Conservation (phyloP, 768 basidiomycete species). For the Sarcodon sp. region DNA sequence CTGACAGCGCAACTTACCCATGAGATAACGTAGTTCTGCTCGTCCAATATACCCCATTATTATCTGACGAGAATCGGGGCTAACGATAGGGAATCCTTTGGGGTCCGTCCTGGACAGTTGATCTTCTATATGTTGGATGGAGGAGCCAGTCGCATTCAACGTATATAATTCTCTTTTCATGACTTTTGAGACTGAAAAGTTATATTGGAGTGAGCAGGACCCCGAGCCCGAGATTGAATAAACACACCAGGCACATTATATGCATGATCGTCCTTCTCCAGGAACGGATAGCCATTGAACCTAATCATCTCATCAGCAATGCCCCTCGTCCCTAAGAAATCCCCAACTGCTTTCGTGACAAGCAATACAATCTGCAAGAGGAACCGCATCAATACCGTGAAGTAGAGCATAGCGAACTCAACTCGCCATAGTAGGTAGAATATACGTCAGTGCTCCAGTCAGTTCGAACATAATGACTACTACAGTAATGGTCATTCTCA, state of each 20-base stretch:
- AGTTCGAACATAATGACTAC: constrained; percentile 96
- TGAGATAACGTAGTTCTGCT: constrained; percentile 72
- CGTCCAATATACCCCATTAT: constrained; percentile 85
- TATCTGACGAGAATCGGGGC: constrained; percentile 40
- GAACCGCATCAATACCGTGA: constrained; percentile 2
- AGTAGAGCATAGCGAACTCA: neutral
- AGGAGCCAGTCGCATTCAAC: constrained; percentile 64
- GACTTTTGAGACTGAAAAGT: constrained; percentile 61
- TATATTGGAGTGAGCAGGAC: neutral
- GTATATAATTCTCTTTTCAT: constrained; percentile 78
- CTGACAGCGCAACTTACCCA: constrained; percentile 40
- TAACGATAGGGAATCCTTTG: constrained; percentile 87
- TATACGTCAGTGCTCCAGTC: constrained; percentile 87
- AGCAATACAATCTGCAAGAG: constrained; percentile 78
- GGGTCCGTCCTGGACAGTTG: constrained; percentile 61
- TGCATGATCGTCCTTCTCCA: constrained; percentile 91
- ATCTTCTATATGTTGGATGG: constrained; percentile 70
- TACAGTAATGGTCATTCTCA: constrained; percentile 70
- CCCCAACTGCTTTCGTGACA: constrained; percentile 95
- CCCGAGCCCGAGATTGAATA: neutral
- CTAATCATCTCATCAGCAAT: constrained; percentile 96
- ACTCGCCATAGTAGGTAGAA: constrained; percentile 68
- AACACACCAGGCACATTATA: constrained; percentile 79
- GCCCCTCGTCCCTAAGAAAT: constrained; percentile 84
- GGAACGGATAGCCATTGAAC: constrained; percentile 94